Evolutionary conservation across 371 early-diverging fungal species (phyloP).

Genomic region (Lichtheimia hyalospora): DNA sequence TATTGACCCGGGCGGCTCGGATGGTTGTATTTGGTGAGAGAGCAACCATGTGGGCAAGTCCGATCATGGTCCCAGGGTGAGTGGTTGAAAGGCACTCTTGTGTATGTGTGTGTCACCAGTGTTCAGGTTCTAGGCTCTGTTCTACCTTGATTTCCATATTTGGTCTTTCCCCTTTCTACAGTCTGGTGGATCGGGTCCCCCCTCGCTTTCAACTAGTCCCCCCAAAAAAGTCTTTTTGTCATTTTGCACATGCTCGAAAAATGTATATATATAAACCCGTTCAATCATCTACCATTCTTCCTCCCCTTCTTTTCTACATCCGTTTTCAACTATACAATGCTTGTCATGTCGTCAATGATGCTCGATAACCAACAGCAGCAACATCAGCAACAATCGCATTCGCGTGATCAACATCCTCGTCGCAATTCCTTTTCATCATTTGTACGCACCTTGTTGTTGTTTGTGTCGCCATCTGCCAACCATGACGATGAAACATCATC

Average conservation of each 20-base stretch:
- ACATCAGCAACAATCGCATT: background rate
- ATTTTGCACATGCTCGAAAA: background rate
- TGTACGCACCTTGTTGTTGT: slow-evolving; percentile 15
- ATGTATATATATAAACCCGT: background rate
- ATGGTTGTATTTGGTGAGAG: too few species aligned
- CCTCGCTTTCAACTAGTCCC: background rate
- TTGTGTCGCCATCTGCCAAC: slow-evolving; percentile 14
- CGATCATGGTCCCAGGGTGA: background rate
- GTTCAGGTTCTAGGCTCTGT: background rate
- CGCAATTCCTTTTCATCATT: slow-evolving; percentile 18
- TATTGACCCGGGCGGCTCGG: too few species aligned
- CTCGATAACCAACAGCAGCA: slow-evolving; percentile 7
- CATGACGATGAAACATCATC: slow-evolving; percentile 7
- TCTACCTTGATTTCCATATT: background rate
- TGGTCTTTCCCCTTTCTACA: background rate
- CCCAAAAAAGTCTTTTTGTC: background rate
- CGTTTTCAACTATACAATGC: slow-evolving; percentile 9
- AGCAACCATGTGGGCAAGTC: background rate
- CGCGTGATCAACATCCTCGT: background rate
- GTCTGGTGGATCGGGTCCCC: slow-evolving; percentile 1
- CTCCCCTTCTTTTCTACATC: slow-evolving; percentile 4
- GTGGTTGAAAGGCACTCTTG: too few species aligned
- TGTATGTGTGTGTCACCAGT: background rate
- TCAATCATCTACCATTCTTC: background rate
- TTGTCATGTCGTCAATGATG: slow-evolving; percentile 14